phyloP scores from a whole-genome alignment of 2,329 filamentous ascomycete genomes.

The Colletotrichum scovillei region DNA sequence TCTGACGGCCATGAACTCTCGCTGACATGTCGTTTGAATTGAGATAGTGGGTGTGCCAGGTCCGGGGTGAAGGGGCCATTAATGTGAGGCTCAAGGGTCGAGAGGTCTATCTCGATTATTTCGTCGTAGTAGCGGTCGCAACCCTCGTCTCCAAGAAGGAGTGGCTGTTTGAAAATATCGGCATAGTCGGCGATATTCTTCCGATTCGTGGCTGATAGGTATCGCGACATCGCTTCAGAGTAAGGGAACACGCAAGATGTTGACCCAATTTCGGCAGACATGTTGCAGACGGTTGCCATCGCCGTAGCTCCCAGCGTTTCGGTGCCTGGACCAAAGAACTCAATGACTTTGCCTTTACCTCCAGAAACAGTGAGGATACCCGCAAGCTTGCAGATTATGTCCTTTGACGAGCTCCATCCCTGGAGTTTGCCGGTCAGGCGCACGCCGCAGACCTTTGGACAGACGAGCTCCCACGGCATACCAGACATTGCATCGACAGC shows the following conservation, averaged over 20 bases:
- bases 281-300: constrained; percentile 51
- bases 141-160: constrained; percentile 43
- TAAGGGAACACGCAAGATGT: constrained; percentile 51
- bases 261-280: constrained; percentile 50
- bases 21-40: constrained; percentile 41
- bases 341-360: constrained; percentile 48
- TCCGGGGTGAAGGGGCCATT: constrained; percentile 50
- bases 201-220: constrained; percentile 45
- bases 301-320: constrained; percentile 47
- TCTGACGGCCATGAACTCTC: constrained; percentile 45
- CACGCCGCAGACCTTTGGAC: constrained; percentile 47
- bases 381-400: constrained; percentile 50
- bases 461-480: constrained; percentile 48
- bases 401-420: constrained; percentile 47
- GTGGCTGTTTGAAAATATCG: constrained; percentile 39
- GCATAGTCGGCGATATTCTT: constrained; percentile 40
- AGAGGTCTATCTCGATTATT: constrained; percentile 48
- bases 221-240: constrained; percentile 45
- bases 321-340: constrained; percentile 49
- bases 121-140: constrained; percentile 47
- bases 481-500: constrained; percentile 55
- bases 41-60: constrained; percentile 45
- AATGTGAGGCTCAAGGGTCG: constrained; percentile 46
- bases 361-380: constrained; percentile 48
- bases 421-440: constrained; percentile 43